Evolutionary conservation across 352 stramenopile genomes (phyloP), one percentile per base, ranked within the genome.

Genomic region (Pythium rishiriense): DNA sequence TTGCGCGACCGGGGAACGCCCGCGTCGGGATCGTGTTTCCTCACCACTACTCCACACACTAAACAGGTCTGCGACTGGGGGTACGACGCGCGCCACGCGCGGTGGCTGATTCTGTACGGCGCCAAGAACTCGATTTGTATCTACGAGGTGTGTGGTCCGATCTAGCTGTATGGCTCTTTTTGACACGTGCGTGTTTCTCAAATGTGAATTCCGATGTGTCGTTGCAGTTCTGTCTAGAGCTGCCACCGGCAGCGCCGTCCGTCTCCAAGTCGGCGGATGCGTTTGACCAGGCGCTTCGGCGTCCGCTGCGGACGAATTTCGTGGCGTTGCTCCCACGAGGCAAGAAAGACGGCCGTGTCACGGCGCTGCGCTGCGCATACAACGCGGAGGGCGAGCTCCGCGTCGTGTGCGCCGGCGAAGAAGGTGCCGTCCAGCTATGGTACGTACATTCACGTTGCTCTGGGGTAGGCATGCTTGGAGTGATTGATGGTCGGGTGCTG

Each of bases 341-440:
- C 2, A 86, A 82, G 50, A 78, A 78, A 21, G 81, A 88, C 56
- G 79, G 81, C 28, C 81, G 81, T 21, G 83, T 91, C 33, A 90
- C 78, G 15, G 67, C 76, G 3, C 60, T 93, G 35, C 69, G 76
- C 22, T 85, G 88, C 48, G 31, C 90, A 9, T 64, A 53, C 35
- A 60, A 83, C 19, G 64, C 53, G 7, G 35, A 58, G 19, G 68
- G 65, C 3, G 65, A 79, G 14, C 46, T 87, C 33, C 72, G 62
- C 3, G 19, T 93, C 11, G 62, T 89, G 33, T 90, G 81, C 35
- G 74, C 66, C 4, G 82, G 81, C 31, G 85, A 93, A 55, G 85
- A 90, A 69, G 85, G 81, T 25, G 69, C 75, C 28, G 76, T 93
- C 28, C 85, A 93, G 69, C 72, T 93, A 29, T 93, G 85, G 85